phyloP scores from a whole-genome alignment of 495 filamentous ascomycete genomes.

The Xylaria castorea region DNA sequence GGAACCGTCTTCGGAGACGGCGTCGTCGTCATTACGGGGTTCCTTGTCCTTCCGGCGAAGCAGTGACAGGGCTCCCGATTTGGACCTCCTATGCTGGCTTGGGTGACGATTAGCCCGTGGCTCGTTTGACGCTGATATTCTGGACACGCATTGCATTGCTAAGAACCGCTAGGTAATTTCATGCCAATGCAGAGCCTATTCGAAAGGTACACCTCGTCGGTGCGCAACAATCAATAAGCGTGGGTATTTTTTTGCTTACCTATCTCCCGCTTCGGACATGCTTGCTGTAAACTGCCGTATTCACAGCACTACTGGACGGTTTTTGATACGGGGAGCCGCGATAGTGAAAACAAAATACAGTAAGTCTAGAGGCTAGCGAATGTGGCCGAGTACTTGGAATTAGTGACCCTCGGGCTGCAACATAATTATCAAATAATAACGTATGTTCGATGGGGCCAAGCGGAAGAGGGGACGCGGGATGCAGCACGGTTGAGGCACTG shows the following conservation, averaged over 20 bases:
- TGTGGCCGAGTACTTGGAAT: not conserved
- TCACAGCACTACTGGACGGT: not conserved
- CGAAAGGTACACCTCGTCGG: not conserved
- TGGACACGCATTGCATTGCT: not conserved
- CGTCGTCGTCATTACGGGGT: slow-evolving; percentile 52
- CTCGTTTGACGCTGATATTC: not conserved
- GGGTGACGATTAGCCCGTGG: slow-evolving; percentile 5
- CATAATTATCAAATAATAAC: not conserved
- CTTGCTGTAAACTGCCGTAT: slow-evolving; percentile 21
- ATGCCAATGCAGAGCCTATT: not conserved
- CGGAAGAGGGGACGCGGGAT: not conserved
- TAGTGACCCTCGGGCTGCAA: not conserved
- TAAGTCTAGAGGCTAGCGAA: not conserved
- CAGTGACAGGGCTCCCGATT: slow-evolving; percentile 57
- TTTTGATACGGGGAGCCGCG: not conserved
- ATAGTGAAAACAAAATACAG: not conserved
- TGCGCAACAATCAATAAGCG: not conserved
- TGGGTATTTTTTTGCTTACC: slow-evolving; percentile 39
- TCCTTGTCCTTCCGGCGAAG: slow-evolving; percentile 53
- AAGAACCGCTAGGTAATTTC: not conserved
- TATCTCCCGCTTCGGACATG: slow-evolving; percentile 55
- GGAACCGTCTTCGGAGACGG: slow-evolving; percentile 48
- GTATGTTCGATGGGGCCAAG: not conserved
- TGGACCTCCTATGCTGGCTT: slow-evolving; percentile 60
- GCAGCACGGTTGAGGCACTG: slow-evolving; percentile 1